Base-by-base conservation (phyloP, 768 basidiomycete species). In the Leccinellum albellum region DNA sequence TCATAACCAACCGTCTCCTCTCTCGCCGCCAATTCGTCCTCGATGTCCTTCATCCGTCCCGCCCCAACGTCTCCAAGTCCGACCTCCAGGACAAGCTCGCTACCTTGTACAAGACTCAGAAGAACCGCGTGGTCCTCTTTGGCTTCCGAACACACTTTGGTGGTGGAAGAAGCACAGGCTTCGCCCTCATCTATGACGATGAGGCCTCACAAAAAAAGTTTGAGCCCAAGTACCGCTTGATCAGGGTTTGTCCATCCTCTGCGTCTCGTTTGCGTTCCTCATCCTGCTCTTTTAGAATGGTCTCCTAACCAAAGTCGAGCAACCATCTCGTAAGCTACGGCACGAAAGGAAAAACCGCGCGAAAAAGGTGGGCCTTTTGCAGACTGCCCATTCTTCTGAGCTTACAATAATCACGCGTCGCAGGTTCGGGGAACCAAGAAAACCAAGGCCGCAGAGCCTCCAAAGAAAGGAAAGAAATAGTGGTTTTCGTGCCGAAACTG, bases 341-440 rank as follows among this genome's bases (percentile, higher is more conserved):
- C 98, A 98, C 82, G 96, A 98, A 82, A 87, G 97, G 70, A 99
- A 99, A 86, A 99, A 99, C 80, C 88, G 96, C 73, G 85, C 90
- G 61, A 99, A 99, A 90, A 98, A 98, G 88, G 95, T 93, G 48
- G n/a, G 76, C 66, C 51, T 13, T 29, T 26, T 20, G 58, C 37
- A 26, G 21, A 24, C 51, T 24, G 37, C 58, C 40, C 13, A 23
- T 20, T 47, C 15, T 54, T 21, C 53, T 49, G 5, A 14, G 42
- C 62, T 66, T 51, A 65, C 65, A 42, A 29, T 56, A 42, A 29
- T 56, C 47, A 32, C 55, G 56, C 50, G 52, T 59, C 56, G 14
- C 66, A 98, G 94, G 77, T 94, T 78, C 91, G 95, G 71, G 95
- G 96, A 67, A 94, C 90, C 74, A 90, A 91, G 81, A 98, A 98